phyloP scores from a whole-genome alignment of 257 asterid genomes.

The Solanum medicagineum region DNA sequence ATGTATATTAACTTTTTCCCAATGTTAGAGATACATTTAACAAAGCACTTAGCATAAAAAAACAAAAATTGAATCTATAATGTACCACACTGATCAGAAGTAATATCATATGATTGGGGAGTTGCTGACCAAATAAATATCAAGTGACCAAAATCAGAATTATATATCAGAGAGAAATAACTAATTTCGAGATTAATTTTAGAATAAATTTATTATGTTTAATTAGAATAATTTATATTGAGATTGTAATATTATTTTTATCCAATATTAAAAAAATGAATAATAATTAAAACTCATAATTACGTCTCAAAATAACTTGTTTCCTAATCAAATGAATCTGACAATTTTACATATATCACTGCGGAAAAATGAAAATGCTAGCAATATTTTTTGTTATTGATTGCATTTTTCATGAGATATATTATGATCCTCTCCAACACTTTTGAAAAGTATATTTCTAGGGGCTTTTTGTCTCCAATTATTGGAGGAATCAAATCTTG shows the following conservation, averaged over 20 bases:
- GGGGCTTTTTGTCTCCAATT: background rate
- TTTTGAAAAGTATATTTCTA: no score
- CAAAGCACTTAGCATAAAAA: background rate
- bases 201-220: no score
- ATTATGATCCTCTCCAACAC: background rate
- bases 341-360: no score
- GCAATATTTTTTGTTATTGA: no score
- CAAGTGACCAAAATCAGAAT: no score
- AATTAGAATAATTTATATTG: no score
- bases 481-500: background rate
- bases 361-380: no score
- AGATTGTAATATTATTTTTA: background rate
- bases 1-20: background rate
- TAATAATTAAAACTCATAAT: background rate
- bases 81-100: background rate
- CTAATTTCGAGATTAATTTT: no score
- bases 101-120: background rate
- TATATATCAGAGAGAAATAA: no score
- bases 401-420: background rate
- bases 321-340: background rate
- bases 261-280: no score
- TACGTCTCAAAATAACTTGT: background rate
- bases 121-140: no score
- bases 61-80: background rate
- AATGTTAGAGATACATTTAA: background rate